A percentile compares a stretch with the other conserved stretches of the same genome.
phyloP scores from a whole-genome alignment of 2,329 filamentous ascomycete genomes.

The Alternaria panax region DNA sequence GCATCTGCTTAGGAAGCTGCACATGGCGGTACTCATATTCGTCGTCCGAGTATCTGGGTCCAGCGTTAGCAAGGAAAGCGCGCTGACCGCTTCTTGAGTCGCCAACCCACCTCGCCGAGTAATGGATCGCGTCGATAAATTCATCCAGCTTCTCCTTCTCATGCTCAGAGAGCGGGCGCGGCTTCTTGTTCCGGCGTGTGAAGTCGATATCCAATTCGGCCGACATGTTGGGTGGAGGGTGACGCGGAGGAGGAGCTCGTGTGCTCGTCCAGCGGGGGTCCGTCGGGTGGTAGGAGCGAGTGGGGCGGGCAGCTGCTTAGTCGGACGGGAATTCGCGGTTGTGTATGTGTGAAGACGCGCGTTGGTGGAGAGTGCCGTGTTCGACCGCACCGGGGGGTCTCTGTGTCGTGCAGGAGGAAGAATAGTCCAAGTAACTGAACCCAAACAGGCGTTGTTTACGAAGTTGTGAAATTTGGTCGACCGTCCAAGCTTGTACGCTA shows the following conservation, averaged over 20 bases:
- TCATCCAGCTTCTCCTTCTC: slow-evolving; percentile 88
- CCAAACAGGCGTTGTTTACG: slow-evolving; percentile 38
- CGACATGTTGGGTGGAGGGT: slow-evolving; percentile 32
- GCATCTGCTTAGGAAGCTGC: slow-evolving; percentile 96
- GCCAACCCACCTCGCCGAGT: slow-evolving; percentile 79
- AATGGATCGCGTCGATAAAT: slow-evolving; percentile 92
- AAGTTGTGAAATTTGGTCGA: slow-evolving; percentile 34
- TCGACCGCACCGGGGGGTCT: background rate
- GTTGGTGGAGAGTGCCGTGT: background rate
- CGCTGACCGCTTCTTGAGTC: slow-evolving; percentile 16
- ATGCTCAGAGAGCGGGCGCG: slow-evolving; percentile 77
- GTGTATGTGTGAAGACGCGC: slow-evolving; percentile 7
- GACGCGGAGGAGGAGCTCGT: slow-evolving; percentile 30
- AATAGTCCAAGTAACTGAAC: slow-evolving; percentile 23
- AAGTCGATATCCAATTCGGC: slow-evolving; percentile 73
- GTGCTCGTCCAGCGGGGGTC: slow-evolving; percentile 39
- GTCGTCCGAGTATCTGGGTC: slow-evolving; percentile 83
- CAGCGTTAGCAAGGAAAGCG: slow-evolving; percentile 30
- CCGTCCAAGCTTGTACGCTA: slow-evolving; percentile 22
- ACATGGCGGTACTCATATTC: slow-evolving; percentile 98
- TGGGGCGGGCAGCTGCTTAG: slow-evolving; percentile 23
- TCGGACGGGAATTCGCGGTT: background rate
- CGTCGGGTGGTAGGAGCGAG: slow-evolving; percentile 24
- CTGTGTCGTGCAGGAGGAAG: slow-evolving; percentile 19
- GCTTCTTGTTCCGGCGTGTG: slow-evolving; percentile 83